Evolutionary conservation across 352 stramenopile genomes (phyloP), one percentile per base, ranked within the genome.

Genomic region (Phytophthora pini): DNA sequence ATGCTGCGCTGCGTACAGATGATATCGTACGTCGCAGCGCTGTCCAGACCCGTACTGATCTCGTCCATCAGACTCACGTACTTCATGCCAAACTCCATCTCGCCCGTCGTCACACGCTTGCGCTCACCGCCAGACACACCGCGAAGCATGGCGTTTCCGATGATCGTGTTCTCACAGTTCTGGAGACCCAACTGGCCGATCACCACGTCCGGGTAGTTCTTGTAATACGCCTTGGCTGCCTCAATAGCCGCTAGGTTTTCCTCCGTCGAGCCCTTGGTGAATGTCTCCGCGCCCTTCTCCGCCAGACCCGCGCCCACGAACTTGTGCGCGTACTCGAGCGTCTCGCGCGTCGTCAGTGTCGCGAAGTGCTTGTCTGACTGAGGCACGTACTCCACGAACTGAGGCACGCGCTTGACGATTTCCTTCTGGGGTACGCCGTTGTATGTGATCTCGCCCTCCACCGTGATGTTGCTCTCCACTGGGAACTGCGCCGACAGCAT

Each of bases 1-100:
- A 83, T 72, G 43, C 56, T 67, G 11, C 65, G 64, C 56, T 84
- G 66, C 20, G 58, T 65, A 36, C 61, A 72, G 50, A 79, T 70
- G 41, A 79, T 82, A 54, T 84, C 77, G 45, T 79, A 80, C 46
- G 77, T 84, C 13, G 75, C 68, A 17, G 77, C 77, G 31, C 59
- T 70, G 64, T 87, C 77, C 17, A 59, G 55, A 26, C 78, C 78
- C 8, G 76, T 85, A 40, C 65, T 79, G 67, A 85, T 83, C 65
- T 85, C 70, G 74, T 97, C 91, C 53, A 96, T 77, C 77, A 52
- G 56, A 20, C 67, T 80, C 52, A 78, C 80, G 17, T 76, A 74
- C 88, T 50, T 90, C 91, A 63, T 90, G 84, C 54, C 92, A 48
- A 93, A 85, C 45, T 95, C 70, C 82, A 98, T 98, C 77, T 93